These are phyloP conservation scores for Pichia sp. DNA, from an alignment of 1,139 yeast genomes.

Conservation along the genomic window DNA sequence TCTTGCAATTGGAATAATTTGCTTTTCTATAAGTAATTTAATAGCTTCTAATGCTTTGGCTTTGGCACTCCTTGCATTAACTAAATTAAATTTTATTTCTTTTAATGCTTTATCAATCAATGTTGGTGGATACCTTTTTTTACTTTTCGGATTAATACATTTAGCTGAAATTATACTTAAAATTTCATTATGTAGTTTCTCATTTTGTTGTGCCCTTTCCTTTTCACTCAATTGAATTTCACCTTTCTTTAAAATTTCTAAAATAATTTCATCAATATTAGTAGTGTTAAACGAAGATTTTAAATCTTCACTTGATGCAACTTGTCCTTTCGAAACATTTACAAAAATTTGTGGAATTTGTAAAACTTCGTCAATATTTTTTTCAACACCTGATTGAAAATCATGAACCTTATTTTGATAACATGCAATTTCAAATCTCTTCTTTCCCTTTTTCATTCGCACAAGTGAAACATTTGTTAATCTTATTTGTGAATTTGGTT, in stretches of 20 bases:
- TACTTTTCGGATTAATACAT: conserved; percentile 84
- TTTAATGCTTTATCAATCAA: conserved; percentile 85
- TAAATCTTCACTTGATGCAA: conserved; percentile 84
- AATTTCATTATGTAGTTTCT: conserved; percentile 53
- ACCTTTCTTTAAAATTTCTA: conserved; percentile 80
- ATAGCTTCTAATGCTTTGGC: conserved; percentile 91
- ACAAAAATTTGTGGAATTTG: conserved; percentile 93
- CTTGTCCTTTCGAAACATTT: conserved; percentile 92
- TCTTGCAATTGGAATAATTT: conserved; percentile 85
- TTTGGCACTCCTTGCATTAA: conserved; percentile 61
- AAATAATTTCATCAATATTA: conserved; percentile 64
- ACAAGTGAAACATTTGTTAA: conserved; percentile 92
- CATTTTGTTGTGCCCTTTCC: conserved; percentile 76
- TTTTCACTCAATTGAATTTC: conserved; percentile 92
- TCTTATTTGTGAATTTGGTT: conserved; percentile 82
- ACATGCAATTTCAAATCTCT: conserved; percentile 91
- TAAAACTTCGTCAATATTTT: conserved; percentile 88
- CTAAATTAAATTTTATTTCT: conserved; percentile 75
- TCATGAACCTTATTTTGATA: conserved; percentile 96
- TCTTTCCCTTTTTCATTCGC: conserved; percentile 81
- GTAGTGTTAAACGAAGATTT: conserved; percentile 68
- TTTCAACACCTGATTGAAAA: conserved; percentile 84
- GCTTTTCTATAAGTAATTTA: conserved; percentile 64
- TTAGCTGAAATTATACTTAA: conserved; percentile 79
- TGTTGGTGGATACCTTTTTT: conserved; percentile 88